phyloP scores from a whole-genome alignment of 805 yeast genomes.

The Saccharomycopsis amapae region DNA sequence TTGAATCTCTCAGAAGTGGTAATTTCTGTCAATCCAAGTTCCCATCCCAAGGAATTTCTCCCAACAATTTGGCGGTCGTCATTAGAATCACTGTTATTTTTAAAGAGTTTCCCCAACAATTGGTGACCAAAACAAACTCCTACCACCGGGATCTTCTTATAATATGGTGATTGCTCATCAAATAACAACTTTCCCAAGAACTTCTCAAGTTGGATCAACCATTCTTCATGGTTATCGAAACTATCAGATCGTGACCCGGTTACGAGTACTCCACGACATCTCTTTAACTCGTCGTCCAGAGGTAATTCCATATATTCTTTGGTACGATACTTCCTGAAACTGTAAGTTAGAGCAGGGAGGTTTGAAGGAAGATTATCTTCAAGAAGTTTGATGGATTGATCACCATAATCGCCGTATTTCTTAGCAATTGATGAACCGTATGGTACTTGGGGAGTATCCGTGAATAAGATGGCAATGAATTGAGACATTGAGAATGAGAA shows the following conservation, averaged over 20 bases:
- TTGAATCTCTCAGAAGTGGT: conserved; percentile 36
- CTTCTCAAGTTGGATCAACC: conserved; percentile 36
- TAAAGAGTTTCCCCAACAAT: conserved; percentile 53
- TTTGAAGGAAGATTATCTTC: conserved; percentile 7
- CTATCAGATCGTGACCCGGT: conserved; percentile 46
- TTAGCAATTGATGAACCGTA: conserved; percentile 14
- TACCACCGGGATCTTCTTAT: conserved; percentile 38
- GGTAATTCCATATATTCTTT: conserved; percentile 28
- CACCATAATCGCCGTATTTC: conserved; percentile 48
- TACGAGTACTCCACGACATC: conserved; percentile 33
- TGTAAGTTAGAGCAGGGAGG: conserved; percentile 23
- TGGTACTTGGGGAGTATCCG: conserved; percentile 21
- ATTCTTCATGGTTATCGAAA: conserved; percentile 31
- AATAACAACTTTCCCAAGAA: conserved; percentile 28
- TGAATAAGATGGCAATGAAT: conserved; percentile 23
- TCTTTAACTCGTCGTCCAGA: conserved; percentile 16
- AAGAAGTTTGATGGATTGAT: conserved; percentile 35
- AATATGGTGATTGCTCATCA: conserved; percentile 15
- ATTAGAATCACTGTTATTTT: neutral
- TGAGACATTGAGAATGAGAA: neutral
- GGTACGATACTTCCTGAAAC: conserved; percentile 34
- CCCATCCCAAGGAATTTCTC: conserved; percentile 63
- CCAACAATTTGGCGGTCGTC: conserved; percentile 45
- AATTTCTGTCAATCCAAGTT: conserved; percentile 53
- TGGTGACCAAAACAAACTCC: conserved; percentile 92